phyloP scores from a whole-genome alignment of 768 basidiomycete species.

The Russula griseocarnosa region DNA sequence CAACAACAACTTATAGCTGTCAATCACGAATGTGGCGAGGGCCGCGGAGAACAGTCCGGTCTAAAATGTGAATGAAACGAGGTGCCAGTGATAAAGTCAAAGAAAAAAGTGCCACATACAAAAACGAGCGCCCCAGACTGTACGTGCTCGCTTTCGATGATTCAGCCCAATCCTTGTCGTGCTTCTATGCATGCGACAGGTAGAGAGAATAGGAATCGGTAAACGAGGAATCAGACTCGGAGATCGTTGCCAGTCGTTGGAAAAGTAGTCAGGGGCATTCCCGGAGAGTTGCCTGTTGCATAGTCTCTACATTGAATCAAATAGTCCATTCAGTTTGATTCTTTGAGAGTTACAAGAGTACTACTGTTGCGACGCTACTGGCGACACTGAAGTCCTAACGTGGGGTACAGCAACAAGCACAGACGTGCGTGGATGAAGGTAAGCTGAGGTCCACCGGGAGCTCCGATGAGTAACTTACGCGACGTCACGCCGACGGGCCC shows the following conservation, averaged over 20 bases:
- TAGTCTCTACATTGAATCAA: not conserved
- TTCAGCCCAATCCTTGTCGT: not conserved
- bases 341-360: not conserved
- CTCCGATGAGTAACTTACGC: no score
- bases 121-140: slow-evolving; percentile 11
- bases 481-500: no score
- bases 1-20: slow-evolving; percentile 19
- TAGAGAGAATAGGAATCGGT: slow-evolving; percentile 17
- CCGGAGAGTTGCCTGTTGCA: no score
- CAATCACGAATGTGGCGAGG: slow-evolving; percentile 18
- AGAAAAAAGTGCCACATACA: not conserved
- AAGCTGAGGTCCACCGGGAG: no score
- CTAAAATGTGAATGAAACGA: not conserved
- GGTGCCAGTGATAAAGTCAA: not conserved
- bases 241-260: no score
- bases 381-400: not conserved
- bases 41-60: slow-evolving; percentile 18
- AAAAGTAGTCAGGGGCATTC: no score
- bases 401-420: no score
- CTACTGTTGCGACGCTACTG: not conserved
- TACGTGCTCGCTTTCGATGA: slow-evolving; percentile 15
- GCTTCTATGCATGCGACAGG: slow-evolving; percentile 10
- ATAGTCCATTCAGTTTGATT: not conserved
- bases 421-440: no score
- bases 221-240: not conserved